Base-by-base conservation (phyloP, 345 rosid species). In the Salix purpurea region DNA sequence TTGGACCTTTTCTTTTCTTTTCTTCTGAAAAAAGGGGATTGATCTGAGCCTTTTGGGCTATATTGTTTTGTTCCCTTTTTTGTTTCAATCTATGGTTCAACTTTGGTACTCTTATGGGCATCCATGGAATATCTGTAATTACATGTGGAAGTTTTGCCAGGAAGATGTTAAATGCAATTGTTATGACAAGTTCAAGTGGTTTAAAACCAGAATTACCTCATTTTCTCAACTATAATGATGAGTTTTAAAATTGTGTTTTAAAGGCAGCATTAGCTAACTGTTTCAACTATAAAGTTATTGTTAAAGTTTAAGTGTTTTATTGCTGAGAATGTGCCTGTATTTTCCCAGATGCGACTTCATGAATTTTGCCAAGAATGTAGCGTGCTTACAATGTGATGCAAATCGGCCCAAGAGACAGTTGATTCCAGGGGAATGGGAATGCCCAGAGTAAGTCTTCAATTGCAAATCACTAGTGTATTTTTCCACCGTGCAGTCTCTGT, bases 341-440 rank as follows among this genome's bases (percentile, higher is more conserved):
- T 69, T 70, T 83, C 76, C 80, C 87, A 94, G 98, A 90, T 96
- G 98, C 18, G 94, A 94, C 78, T 96, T 96, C 88, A 89, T 96
- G 98, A 96, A 96, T 82, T 96, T 96, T 37, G 98, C 98, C 30
- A 96, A 96, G 90, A 96, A 96, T 79, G 82, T 91, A 2, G 88
- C 88, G 65, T 96, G 99, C 88, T 89, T 94, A 67, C 98, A 92
- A 76, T 96, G 99, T 82, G 99, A 94, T 83, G 99, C 97, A 28
- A 94, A 96, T 88, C 89, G 93, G 76, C 97, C 98, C 18, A 96
- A 96, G 90, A 89, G 97, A 76, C 95, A 94, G 88, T 83, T 96
- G 75, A 97, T 96, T 82, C 99, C 98, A 19, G 99, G 99, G 76
- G 99, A 96, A 86, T 96, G 99, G 99, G 99, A 93, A 87, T 96